Base-by-base conservation (phyloP, 2,329 filamentous ascomycete genomes). In the Neoascochyta sp. region DNA sequence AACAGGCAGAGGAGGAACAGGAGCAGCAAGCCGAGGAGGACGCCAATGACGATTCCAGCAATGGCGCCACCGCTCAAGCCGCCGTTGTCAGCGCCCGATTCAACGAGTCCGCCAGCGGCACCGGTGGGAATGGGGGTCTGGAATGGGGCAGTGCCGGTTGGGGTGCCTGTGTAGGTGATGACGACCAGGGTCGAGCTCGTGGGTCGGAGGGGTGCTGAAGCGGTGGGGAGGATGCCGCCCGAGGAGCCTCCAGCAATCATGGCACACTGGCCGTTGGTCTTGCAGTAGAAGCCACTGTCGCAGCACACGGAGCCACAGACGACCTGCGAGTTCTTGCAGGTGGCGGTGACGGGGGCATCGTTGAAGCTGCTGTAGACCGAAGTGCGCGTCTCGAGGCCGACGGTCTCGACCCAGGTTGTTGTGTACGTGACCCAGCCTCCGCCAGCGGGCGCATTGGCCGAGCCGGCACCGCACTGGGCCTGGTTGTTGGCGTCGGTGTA, bases 11-110 rank as follows among this genome's bases (percentile, higher is more conserved):
- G 65, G 6, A 85, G 71, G 4, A 81, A 66, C 13, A 89, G 74
- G 3, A 89, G 68, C 22, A 73, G 63, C 19, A 87, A 69, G 40
- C 81, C 84, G 9, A 74, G 73, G 27, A 89, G 70, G 8, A 78
- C 75, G 41, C 84, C 84, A 33, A 89, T 80, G 44, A 89, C 84
- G 50, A 89, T 89, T 38, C 84, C 84, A 10, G 85, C 84, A 49
- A 89, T 89, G 37, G 82, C 84, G 29, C 83, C 84, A 23, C 71
- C 75, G 49, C 80, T 84, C 31, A 89, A 71, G 11, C 60, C 58
- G 15, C 52, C 51, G 12, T 50, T 44, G 32, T 59, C 50, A 8
- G 44, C 48, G 16, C 47, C 47, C 2, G 42, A 41, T 15, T 54
- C 39, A 9, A 57, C 50, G 14, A 60, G 54, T 3, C 58, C 62